A percentile compares a stretch with the other conserved stretches of the same genome.
Evolutionary conservation across 2,329 filamentous ascomycete species (phyloP).

Genomic region (Lasiodiplodia sp.): DNA sequence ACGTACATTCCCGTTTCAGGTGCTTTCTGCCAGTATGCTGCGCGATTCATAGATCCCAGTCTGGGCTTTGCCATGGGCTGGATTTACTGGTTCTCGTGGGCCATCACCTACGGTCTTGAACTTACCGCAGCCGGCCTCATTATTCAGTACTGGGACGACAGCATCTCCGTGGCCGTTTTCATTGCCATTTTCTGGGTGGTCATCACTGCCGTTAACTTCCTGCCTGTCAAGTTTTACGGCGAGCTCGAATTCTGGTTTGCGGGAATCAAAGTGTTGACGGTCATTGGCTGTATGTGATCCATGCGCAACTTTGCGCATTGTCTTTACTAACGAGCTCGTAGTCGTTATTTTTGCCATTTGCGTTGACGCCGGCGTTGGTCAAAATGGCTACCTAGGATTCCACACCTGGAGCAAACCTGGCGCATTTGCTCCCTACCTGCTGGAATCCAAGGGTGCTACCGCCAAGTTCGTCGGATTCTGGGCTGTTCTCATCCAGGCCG

Average conservation of each 20-base stretch:
- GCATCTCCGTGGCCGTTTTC: constrained; percentile 72
- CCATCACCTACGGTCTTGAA: constrained; percentile 76
- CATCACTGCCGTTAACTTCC: constrained; percentile 73
- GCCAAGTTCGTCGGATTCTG: constrained; percentile 75
- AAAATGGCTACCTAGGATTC: constrained; percentile 77
- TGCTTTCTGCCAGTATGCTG: constrained; percentile 78
- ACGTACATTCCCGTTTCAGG: constrained; percentile 79
- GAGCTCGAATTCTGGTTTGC: constrained; percentile 83
- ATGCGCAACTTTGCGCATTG: background rate
- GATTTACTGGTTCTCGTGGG: constrained; percentile 85
- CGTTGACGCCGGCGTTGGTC: constrained; percentile 74
- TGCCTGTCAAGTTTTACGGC: constrained; percentile 76
- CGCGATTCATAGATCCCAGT: constrained; percentile 75
- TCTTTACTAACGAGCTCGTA: background rate
- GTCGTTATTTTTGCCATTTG: constrained; percentile 78
- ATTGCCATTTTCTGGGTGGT: constrained; percentile 76
- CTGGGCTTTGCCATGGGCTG: constrained; percentile 81
- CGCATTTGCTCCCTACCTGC: constrained; percentile 69
- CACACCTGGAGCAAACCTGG: constrained; percentile 74
- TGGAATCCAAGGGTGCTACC: constrained; percentile 64
- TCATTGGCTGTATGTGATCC: constrained; percentile 62
- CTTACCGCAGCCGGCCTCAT: constrained; percentile 76
- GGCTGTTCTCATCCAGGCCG: constrained; percentile 71
- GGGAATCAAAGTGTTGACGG: constrained; percentile 77
- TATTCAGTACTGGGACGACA: constrained; percentile 75